phyloP scores from a whole-genome alignment of 169 alveolate genomes.

The Plasmodium gaboni region DNA sequence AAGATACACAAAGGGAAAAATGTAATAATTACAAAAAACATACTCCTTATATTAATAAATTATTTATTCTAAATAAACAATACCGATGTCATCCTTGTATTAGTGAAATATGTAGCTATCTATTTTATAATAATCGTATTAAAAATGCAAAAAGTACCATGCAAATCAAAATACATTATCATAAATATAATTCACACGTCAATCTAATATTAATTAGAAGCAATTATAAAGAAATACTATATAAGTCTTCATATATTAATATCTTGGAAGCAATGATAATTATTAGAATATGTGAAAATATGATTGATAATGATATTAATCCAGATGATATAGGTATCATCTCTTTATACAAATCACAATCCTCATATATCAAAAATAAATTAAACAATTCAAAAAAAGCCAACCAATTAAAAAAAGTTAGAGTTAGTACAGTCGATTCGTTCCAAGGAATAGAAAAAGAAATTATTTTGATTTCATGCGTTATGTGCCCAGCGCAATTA shows the following conservation, averaged over 20 bases:
- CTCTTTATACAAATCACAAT: slow-evolving; percentile 20
- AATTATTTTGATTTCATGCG: slow-evolving; percentile 54
- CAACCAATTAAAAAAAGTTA: slow-evolving; percentile 14
- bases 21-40: neutral
- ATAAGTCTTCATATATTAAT: slow-evolving; percentile 14
- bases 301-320: slow-evolving; percentile 30
- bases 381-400: slow-evolving; percentile 15
- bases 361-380: slow-evolving; percentile 23
- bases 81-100: slow-evolving; percentile 74
- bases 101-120: slow-evolving; percentile 54
- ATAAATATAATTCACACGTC: slow-evolving; percentile 27
- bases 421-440: slow-evolving; percentile 74
- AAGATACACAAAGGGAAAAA: neutral
- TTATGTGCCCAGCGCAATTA: neutral
- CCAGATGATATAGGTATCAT: slow-evolving; percentile 47
- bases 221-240: slow-evolving; percentile 6
- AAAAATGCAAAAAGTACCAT: slow-evolving; percentile 40
- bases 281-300: slow-evolving; percentile 56
- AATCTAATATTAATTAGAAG: slow-evolving; percentile 31
- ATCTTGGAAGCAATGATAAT: slow-evolving; percentile 42
- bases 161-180: slow-evolving; percentile 7
- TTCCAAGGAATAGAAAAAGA: slow-evolving; percentile 75
- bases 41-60: slow-evolving; percentile 10
- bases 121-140: slow-evolving; percentile 50
- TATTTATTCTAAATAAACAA: slow-evolving; percentile 54